Conservation (phyloP, 2,329 filamentous ascomycete species). For the Fusarium pilosicola region DNA sequence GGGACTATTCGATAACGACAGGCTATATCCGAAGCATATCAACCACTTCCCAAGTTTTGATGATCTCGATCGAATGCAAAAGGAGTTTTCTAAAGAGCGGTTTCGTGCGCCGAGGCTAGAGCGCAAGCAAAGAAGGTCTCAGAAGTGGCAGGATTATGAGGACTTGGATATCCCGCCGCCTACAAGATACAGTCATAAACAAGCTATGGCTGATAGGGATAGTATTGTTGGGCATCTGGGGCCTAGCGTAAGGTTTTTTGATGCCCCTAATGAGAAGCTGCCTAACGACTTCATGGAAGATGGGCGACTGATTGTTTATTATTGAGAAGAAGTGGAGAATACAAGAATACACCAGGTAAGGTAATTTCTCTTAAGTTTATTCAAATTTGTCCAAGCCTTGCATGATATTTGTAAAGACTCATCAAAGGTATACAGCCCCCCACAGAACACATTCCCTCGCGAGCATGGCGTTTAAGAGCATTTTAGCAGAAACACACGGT, state of each 20-base stretch:
- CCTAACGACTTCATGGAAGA: background rate
- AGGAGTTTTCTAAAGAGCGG: background rate
- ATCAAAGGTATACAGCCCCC: too few relatives aligned
- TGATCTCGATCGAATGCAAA: background rate
- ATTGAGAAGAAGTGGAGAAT: too few relatives aligned
- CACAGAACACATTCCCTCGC: background rate
- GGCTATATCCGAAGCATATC: background rate
- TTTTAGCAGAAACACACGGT: background rate
- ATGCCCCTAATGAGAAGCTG: background rate
- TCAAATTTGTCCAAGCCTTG: rapidly evolving
- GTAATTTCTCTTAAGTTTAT: background rate
- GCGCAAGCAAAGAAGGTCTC: background rate
- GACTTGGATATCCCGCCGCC: background rate
- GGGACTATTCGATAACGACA: background rate
- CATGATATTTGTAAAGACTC: background rate
- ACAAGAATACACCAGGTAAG: background rate
- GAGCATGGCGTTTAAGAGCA: background rate
- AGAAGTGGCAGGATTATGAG: background rate
- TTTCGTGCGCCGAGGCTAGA: background rate
- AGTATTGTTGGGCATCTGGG: background rate
- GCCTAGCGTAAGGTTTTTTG: background rate
- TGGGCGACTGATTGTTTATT: too few relatives aligned
- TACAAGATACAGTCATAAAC: background rate
- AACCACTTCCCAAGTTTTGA: background rate
- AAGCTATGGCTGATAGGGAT: background rate